Evolutionary conservation across 164 flowering plant genomes (phyloP), one percentile per base, ranked within the genome.

Genomic region (Magnolia kwangsiensis): DNA sequence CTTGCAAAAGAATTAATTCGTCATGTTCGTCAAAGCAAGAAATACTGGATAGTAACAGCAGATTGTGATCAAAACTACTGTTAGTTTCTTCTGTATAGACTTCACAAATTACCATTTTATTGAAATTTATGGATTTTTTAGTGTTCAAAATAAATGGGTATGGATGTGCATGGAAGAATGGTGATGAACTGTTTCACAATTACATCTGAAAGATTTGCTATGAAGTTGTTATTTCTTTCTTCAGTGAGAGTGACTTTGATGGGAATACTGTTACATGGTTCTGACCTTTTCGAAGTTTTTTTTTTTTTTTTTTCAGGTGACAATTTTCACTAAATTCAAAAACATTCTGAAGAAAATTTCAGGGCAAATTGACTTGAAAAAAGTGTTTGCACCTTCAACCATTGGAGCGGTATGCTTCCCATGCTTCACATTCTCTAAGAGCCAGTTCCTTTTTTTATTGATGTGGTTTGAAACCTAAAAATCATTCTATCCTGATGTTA

Each of bases 371-470:
- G 76, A 87, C 73, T 74, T 85, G 78, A 84, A 87, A 78, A 81
- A 75, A 63, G 23, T 88, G 65, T 80, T 91, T 8, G 85, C 92
- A 29, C 95, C 95, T 75, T 88, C 91, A 23, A 91, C 91, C 10
- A 79, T 69, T 58, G 92, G 86, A 83, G 90, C 82, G 78, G 95
- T 91, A 86, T 78, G 78, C 59, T 74, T n/a, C 59, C 78, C 21
- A 19, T 37, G 45, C 45, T 37, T 37, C 7, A 5, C 45, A 37
- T 37, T 37, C 45, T 37, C 45, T 37, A 37, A 37, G 4, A 4
- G 45, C 45, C 45, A 3, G 45, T 37, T 3, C 45, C 29, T 51
- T 55, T 55, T 55, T 1, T 16, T 9, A 55, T 55, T 55, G 18
- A 55, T 11, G 61, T 55, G 13, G 13, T 9, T 11, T 55, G 18